Base-by-base conservation (phyloP, 176 grass and related monocot genomes). In the Elymus sibiricus region DNA sequence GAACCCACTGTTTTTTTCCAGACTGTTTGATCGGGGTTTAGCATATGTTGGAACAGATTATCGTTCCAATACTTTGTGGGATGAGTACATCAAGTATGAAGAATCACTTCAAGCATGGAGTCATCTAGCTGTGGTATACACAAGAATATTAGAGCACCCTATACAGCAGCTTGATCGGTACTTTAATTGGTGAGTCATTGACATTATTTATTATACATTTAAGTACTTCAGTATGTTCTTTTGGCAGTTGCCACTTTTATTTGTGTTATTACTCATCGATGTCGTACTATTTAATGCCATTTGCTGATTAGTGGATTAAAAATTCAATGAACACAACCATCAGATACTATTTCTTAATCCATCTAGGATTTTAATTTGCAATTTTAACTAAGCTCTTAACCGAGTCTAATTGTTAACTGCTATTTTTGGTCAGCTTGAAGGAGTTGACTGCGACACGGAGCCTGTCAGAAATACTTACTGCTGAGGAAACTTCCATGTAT, bases 41-140 rank as follows among this genome's bases (percentile, higher is more conserved):
- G 94, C 94, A 76, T 99, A 99, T 66, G 97, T 99, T 87, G 97
- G 97, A 81, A 93, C 97, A 74, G 97, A 99, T 90, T 99, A 91
- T 74, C 88, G 88, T 55, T 99, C 97, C 78, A 91, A 91, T 80
- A 82, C 77, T 43, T 88, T 99, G 87, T 99, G 97, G 97, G 97
- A 99, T 82, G 97, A 99, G 67, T 99, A 99, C 82, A 94, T 99
- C 88, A 99, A 93, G 88, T 99, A 99, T 91, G 97, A 99, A 89
- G 97, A 99, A 66, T 96, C 97, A 71, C 97, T 93, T 55, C 94
- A 99, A 72, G 94, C 94, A 38, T 99, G 97, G 97, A 96, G 87
- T 81, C 87, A 99, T 91, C 85, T 99, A 21, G 92, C 97, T 13
- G 82, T 87, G 29, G 96, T 99, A 83, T 96, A 99, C 88, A 99